Conservation (phyloP, 2,329 filamentous ascomycete genomes). For the Exophiala alcalophila region DNA sequence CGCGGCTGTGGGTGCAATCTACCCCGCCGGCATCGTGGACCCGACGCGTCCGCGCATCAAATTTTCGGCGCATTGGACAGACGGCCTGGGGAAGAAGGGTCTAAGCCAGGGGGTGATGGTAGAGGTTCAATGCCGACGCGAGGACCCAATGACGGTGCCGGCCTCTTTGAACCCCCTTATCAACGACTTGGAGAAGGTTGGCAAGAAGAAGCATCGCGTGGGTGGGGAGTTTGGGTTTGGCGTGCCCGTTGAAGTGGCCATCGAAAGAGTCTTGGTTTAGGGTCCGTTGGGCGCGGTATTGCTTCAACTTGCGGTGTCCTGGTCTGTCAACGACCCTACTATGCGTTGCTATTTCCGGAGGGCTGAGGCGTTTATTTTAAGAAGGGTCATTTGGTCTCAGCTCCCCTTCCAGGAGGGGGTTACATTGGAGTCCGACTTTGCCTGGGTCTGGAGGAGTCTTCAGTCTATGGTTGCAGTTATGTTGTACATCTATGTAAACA, state of each 20-base stretch:
- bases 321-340: too few relatives aligned
- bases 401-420: too few relatives aligned
- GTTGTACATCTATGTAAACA: too few relatives aligned
- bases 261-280: slow-evolving; percentile 20
- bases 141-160: slow-evolving; percentile 19
- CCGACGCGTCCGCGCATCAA: slow-evolving; percentile 31
- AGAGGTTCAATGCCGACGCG: slow-evolving; percentile 23
- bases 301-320: too few relatives aligned
- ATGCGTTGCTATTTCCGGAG: too few relatives aligned
- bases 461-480: too few relatives aligned
- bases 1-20: slow-evolving; percentile 33
- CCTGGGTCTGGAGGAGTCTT: too few relatives aligned
- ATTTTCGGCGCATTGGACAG: slow-evolving; percentile 33
- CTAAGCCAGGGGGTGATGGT: slow-evolving; percentile 34
- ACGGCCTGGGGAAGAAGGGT: slow-evolving; percentile 35
- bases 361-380: too few relatives aligned
- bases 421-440: too few relatives aligned
- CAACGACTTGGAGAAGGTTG: slow-evolving; percentile 36
- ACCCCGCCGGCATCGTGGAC: slow-evolving; percentile 35
- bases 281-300: too few relatives aligned
- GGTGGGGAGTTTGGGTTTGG: slow-evolving; percentile 33
- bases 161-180: slow-evolving; percentile 34
- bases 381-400: too few relatives aligned
- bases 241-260: slow-evolving; percentile 23
- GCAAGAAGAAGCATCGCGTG: slow-evolving; percentile 40